These are phyloP conservation scores for Symmetrospora coprosmae DNA, from an alignment of 768 basidiomycete species.

Conservation along the genomic window DNA sequence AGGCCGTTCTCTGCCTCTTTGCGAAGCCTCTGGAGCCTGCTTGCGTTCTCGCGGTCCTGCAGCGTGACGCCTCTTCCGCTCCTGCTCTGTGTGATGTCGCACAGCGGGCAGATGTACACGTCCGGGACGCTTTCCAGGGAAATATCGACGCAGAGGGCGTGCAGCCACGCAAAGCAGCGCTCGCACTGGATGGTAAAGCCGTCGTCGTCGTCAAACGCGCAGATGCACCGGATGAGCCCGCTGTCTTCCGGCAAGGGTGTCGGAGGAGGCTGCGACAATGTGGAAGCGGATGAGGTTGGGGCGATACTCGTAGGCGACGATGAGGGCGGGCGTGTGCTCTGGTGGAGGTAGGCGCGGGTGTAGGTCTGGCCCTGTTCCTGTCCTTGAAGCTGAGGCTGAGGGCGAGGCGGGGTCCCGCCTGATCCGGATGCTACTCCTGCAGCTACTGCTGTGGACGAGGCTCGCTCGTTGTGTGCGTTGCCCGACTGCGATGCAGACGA, in stretches of 20 bases:
- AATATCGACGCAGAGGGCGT: slow-evolving; percentile 52
- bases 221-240: slow-evolving; percentile 49
- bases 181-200: slow-evolving; percentile 79
- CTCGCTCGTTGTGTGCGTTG: too few relatives aligned
- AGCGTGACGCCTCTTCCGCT: background rate
- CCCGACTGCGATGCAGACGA: too few relatives aligned
- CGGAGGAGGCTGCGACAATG: background rate
- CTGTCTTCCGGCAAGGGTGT: slow-evolving; percentile 20
- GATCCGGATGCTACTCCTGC: too few relatives aligned
- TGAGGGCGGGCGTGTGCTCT: too few relatives aligned
- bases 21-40: background rate
- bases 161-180: slow-evolving; percentile 65
- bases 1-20: slow-evolving; percentile 4
- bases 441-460: too few relatives aligned
- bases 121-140: slow-evolving; percentile 47
- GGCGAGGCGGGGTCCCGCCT: too few relatives aligned
- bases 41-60: background rate
- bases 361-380: too few relatives aligned
- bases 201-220: slow-evolving; percentile 58
- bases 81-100: slow-evolving; percentile 31
- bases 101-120: slow-evolving; percentile 61
- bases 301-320: too few relatives aligned
- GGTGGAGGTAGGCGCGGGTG: too few relatives aligned
- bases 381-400: too few relatives aligned
- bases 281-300: too few relatives aligned